Evolutionary conservation across 371 early-diverging fungal genomes (phyloP), one percentile per base, ranked within the genome.

Genomic region (Mucor indicus): DNA sequence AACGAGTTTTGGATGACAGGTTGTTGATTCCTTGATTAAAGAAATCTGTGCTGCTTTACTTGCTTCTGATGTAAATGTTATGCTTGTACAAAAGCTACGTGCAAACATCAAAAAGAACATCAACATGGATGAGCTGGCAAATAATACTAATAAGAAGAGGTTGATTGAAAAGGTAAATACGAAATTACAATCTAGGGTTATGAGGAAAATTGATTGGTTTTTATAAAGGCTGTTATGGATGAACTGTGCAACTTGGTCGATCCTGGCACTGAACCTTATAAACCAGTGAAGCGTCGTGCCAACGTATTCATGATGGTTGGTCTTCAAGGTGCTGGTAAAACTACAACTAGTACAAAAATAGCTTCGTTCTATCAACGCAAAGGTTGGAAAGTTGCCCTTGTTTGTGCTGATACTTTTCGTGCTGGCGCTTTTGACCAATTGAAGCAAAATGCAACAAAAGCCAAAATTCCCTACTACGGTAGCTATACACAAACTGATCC

Each of bases 391-490:
- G 90, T 90, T 0, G 95, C 95, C 11, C 72, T 99, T 38, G 98
- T 99, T 2, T 99, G 99, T 72, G 95, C 99, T 3, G 99, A 99
- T 73, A 99, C 99, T 5, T 99, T 99, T 73, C 92, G 99, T 72
- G 99, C 99, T 42, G 99, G 99, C 75, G 99, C 99, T 5, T 99
- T 97, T 72, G 99, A 99, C 77, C 99, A 99, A 77, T 82, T 99
- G 53, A 96, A 95, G 70, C 99, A 99, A 63, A 99, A 99, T 63
- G 98, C 99, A 4, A 87, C 93, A 20, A 95, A 96, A 61, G 98
- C 98, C 17, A 95, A 98, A 60, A 93, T 99, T 35, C 98, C 99
- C 38, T 98, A 89, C 69, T 99, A 90, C 70, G 99, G 38, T 41
- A 89, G 91, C 53, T 95, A 95, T 57, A 83, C 84, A 20, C 98